phyloP scores from a whole-genome alignment of 345 rosid species.

The Clarkia xantiana region DNA sequence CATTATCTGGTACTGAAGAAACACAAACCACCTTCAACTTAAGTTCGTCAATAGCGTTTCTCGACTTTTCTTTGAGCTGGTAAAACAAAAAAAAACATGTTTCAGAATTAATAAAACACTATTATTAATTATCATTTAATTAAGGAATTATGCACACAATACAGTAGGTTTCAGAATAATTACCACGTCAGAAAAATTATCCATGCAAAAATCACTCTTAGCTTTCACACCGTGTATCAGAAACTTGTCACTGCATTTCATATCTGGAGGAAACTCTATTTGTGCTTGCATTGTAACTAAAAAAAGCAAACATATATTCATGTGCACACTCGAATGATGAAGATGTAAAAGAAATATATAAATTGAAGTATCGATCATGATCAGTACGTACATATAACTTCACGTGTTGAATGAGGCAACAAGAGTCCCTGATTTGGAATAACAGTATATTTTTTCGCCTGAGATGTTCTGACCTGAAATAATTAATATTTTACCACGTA shows the following conservation, averaged over 20 bases:
- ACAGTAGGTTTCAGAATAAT: background rate
- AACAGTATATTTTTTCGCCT: slow-evolving; percentile 71
- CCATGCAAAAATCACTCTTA: slow-evolving; percentile 35
- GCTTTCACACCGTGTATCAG: slow-evolving; percentile 60
- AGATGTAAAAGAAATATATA: background rate
- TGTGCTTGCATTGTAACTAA: slow-evolving; percentile 81
- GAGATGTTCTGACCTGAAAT: slow-evolving; percentile 67
- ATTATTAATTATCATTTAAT: too few relatives aligned
- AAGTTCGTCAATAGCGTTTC: slow-evolving; percentile 58
- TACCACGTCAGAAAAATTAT: slow-evolving; percentile 64
- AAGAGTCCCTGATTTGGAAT: slow-evolving; percentile 67
- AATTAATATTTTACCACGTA: background rate
- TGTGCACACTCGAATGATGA: too few relatives aligned
- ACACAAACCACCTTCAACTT: slow-evolving; percentile 58
- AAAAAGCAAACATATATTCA: slow-evolving; percentile 4
- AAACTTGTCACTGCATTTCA: slow-evolving; percentile 76
- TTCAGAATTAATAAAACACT: slow-evolving; percentile 1
- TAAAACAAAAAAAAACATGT: slow-evolving; percentile 6
- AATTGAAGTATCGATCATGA: background rate
- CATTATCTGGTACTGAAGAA: slow-evolving; percentile 63
- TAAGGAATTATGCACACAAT: background rate
- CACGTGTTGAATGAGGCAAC: slow-evolving; percentile 54
- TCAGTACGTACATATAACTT: slow-evolving; percentile 40
- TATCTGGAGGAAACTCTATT: slow-evolving; percentile 56
- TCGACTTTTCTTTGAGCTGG: slow-evolving; percentile 62